A percentile compares a stretch with the other conserved stretches of the same genome.
Evolutionary conservation across 352 stramenopile species (phyloP).

Genomic region (Globisporangium nodosum): DNA sequence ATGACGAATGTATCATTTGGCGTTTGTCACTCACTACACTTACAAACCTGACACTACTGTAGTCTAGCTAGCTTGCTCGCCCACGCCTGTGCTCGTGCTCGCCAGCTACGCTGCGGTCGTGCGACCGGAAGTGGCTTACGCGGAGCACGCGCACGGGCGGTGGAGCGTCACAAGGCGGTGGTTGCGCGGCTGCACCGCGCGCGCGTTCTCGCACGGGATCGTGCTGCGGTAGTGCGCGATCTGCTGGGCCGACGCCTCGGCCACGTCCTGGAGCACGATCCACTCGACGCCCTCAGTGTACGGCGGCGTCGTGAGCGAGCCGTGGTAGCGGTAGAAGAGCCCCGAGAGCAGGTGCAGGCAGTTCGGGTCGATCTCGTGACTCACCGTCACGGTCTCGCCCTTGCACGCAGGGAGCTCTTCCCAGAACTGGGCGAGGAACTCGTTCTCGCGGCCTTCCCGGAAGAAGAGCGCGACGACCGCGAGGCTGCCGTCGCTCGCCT

Average conservation of each 20-base stretch:
- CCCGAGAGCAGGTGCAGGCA: conserved; percentile 26
- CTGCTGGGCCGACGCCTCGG: conserved; percentile 43
- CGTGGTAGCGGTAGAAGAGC: conserved; percentile 49
- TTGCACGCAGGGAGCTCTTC: conserved; percentile 29
- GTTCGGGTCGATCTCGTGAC: conserved; percentile 2
- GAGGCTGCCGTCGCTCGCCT: conserved; percentile 41
- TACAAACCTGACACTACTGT: no score
- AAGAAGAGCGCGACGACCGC: conserved; percentile 66
- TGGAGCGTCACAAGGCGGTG: conserved; percentile 14
- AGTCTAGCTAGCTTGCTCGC: no score
- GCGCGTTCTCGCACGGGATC: conserved; percentile 42
- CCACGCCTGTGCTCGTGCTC: no score
- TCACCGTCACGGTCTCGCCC: not conserved
- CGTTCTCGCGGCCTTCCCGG: conserved; percentile 34
- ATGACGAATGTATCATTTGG: no score
- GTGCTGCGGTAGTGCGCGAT: conserved; percentile 39
- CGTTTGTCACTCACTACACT: no score
- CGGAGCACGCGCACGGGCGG: not conserved
- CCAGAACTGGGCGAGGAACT: conserved; percentile 63
- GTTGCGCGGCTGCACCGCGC: conserved; percentile 43
- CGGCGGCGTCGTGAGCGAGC: conserved; percentile 68
- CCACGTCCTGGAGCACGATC: conserved; percentile 46
- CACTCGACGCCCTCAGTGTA: conserved; percentile 72
- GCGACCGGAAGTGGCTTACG: not conserved
- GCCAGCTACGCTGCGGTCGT: no score